Evolutionary conservation across 768 basidiomycete species (phyloP), one percentile per base, ranked within the genome.

Genomic region (Terana coerulea): DNA sequence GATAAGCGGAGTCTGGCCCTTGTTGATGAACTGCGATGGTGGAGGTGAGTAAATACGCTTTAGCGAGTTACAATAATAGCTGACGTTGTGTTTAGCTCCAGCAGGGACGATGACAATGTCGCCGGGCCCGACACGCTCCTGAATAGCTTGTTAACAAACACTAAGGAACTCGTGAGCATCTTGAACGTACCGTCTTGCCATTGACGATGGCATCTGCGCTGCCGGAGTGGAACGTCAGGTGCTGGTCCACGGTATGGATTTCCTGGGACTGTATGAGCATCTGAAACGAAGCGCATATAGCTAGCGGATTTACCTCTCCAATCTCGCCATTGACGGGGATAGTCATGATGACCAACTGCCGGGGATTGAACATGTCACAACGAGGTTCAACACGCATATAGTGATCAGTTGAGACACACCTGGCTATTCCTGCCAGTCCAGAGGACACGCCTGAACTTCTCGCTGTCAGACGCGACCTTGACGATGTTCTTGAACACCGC

Each of bases 391-490:
- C 22, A 49, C 8, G 26, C 19, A 37, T 24, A 21, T 44, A 17
- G 19, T 12, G n/a, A 17, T 14, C 26, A 26, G n/a, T n/a, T n/a
- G 2, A 33, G 10, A 12, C 26, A 2, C 25, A 62, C 63, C 59
- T 64, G 63, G 46, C 63, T 64, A 50, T 64, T 59, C 1, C 55
- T 42, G 15, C 63, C 63, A 0, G 63, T 64, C 59, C 59, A 64
- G 24, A 64, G 40, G 5, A 64, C 63, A 26, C 61, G 48, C 22
- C 63, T 47, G 52, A 64, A 64, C 57, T 64, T 64, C 51, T 58
- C 58, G 51, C 59, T 64, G 28, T 56, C 54, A 19, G 57, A 56
- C n/a, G 63, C 63, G 45, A 62, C 39, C 26, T 57, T 50, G 17
- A 50, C 34, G 25, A 64, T 24, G 41, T 62, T 62, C 42, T 55